A percentile compares a stretch with the other conserved stretches of the same genome.
phyloP scores from a whole-genome alignment of 225 moss, liverwort and hornwort genomes.

The Polytrichum commune region DNA sequence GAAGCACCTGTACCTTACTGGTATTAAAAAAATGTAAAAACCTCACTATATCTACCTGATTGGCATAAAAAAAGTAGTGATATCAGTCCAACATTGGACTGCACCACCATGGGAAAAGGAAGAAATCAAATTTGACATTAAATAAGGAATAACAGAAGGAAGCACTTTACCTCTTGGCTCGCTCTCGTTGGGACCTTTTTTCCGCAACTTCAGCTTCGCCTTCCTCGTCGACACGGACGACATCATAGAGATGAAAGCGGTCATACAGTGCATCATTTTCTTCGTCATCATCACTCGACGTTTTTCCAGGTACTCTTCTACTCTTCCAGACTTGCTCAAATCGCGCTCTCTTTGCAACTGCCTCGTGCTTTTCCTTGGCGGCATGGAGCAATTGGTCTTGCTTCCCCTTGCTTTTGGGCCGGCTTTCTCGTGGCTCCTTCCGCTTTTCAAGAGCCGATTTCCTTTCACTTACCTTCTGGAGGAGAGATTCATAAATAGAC shows the following conservation, averaged over 20 bases:
- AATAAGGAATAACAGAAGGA: neutral
- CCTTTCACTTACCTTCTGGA: slow-evolving; percentile 58
- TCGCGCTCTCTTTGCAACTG: slow-evolving; percentile 59
- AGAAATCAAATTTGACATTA: neutral
- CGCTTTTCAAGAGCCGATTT: slow-evolving; percentile 51
- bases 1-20: too few species aligned
- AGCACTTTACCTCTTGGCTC: slow-evolving; percentile 56
- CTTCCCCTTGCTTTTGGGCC: slow-evolving; percentile 51
- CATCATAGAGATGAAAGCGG: slow-evolving; percentile 82
- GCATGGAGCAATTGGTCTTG: slow-evolving; percentile 63
- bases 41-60: too few species aligned
- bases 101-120: neutral
- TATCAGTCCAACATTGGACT: too few species aligned
- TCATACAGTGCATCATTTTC: slow-evolving; percentile 47
- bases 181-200: slow-evolving; percentile 49
- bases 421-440: slow-evolving; percentile 40
- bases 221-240: slow-evolving; percentile 74
- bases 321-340: slow-evolving; percentile 94
- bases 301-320: slow-evolving; percentile 40
- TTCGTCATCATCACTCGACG: slow-evolving; percentile 29
- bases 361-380: slow-evolving; percentile 63
- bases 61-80: too few species aligned
- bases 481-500: slow-evolving; percentile 55
- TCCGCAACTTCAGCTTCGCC: slow-evolving; percentile 55
- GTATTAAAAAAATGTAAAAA: too few species aligned